These are phyloP conservation scores for Claviceps maximensis DNA, from an alignment of 2,329 filamentous ascomycete species.

Conservation along the genomic window DNA sequence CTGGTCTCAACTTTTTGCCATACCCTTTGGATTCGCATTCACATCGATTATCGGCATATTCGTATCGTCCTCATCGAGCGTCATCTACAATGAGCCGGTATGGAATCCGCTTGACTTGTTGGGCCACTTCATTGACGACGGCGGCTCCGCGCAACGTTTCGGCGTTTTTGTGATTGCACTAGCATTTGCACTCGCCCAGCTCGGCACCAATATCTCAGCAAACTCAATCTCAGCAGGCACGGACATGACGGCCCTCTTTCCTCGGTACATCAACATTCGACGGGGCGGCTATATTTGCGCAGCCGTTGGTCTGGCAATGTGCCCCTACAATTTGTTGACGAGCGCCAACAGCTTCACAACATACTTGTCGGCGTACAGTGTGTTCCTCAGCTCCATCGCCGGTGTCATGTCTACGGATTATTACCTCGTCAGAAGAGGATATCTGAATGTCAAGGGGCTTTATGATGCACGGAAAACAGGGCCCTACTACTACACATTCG, in stretches of 20 bases:
- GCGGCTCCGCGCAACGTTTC: conserved; percentile 54
- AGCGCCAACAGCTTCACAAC: conserved; percentile 75
- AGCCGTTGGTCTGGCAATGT: conserved; percentile 67
- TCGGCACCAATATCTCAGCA: conserved; percentile 78
- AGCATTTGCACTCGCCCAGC: conserved; percentile 64
- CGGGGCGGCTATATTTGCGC: conserved; percentile 82
- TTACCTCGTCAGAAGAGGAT: conserved; percentile 72
- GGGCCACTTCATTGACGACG: conserved; percentile 53
- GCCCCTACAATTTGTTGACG: conserved; percentile 69
- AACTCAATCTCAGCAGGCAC: conserved; percentile 77
- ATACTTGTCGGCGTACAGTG: conserved; percentile 81
- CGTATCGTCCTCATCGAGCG: conserved; percentile 57
- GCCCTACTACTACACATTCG: conserved; percentile 62
- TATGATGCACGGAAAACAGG: conserved; percentile 56
- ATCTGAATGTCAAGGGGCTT: conserved; percentile 63
- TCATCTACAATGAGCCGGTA: conserved; percentile 53
- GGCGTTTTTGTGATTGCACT: conserved; percentile 61
- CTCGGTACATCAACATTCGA: conserved; percentile 71
- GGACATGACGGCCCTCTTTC: conserved; percentile 68
- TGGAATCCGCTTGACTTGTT: conserved; percentile 64
- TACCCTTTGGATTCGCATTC: conserved; percentile 58
- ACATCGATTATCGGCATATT: conserved; percentile 79
- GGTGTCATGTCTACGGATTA: conserved; percentile 88
- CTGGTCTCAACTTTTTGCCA: conserved; percentile 67
- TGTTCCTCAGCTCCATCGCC: conserved; percentile 86